A percentile compares a stretch with the other conserved stretches of the same genome.
Evolutionary conservation across 1,284 basidiomycete species (phyloP).

Genomic region (Leccinum insolens): DNA sequence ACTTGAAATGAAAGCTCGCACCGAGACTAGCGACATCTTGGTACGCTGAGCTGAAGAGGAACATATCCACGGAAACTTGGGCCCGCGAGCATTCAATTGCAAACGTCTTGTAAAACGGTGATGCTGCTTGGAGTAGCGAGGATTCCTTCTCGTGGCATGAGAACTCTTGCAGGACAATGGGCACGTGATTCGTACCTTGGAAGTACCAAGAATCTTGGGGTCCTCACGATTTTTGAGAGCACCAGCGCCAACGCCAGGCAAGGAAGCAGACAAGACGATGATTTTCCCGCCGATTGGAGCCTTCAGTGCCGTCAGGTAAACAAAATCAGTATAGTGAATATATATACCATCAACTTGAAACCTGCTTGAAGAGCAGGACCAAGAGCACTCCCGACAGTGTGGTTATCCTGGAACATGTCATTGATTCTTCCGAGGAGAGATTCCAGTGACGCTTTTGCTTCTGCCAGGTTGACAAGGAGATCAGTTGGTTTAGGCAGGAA

Average conservation of each 20-base stretch:
- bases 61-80: conserved; percentile 99
- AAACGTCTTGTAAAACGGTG: conserved; percentile 98
- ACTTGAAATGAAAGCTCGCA: conserved; percentile 34
- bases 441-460: conserved; percentile 84
- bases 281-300: conserved; percentile 96
- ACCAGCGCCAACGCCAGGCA: conserved; percentile 91
- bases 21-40: conserved; percentile 95
- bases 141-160: conserved; percentile 64
- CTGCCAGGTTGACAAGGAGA: conserved; percentile 70
- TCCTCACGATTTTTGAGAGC: conserved; percentile 97
- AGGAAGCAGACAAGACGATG: conserved; percentile 82
- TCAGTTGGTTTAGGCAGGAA: conserved; percentile 98
- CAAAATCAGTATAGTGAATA: neutral
- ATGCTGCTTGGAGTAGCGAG: conserved; percentile 83
- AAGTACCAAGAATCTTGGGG: conserved; percentile 92
- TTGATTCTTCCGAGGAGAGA: conserved; percentile 80
- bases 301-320: conserved; percentile 37
- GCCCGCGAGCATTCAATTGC: conserved; percentile 98
- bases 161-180: neutral
- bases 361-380: conserved; percentile 97
- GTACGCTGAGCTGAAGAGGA: conserved; percentile 92
- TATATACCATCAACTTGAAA: conserved; percentile 86
- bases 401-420: conserved; percentile 97
- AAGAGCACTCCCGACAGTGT: conserved; percentile 89
- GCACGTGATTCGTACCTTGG: conserved; percentile 63